phyloP scores from a whole-genome alignment of 2,329 filamentous ascomycete genomes.

The Cadophora malorum region DNA sequence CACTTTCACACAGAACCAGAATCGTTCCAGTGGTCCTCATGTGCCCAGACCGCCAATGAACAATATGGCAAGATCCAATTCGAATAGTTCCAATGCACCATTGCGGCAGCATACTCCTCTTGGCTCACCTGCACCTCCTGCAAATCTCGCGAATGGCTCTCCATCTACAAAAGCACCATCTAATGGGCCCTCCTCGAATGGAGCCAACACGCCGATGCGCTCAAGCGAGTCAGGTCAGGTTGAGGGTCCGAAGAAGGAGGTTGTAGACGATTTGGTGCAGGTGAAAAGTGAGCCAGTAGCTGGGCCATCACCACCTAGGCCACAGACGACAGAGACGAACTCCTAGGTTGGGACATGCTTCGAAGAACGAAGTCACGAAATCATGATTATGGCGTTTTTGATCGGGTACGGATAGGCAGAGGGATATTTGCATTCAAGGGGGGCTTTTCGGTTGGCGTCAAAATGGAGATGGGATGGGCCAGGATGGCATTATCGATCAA shows the following conservation, averaged over 20 bases:
- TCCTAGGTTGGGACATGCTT: not conserved
- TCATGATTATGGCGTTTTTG: constrained; percentile 15
- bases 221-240: constrained; percentile 28
- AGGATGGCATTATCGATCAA: constrained; percentile 1
- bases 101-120: constrained; percentile 32
- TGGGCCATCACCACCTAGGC: constrained; percentile 28
- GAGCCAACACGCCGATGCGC: constrained; percentile 30
- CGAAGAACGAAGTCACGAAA: constrained; percentile 16
- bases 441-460: constrained; percentile 6
- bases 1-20: constrained; percentile 39
- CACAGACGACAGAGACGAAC: not conserved
- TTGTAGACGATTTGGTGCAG: constrained; percentile 35
- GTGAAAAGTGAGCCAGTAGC: constrained; percentile 36
- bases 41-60: constrained; percentile 44
- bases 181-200: constrained; percentile 20
- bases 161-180: not conserved
- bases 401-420: not conserved
- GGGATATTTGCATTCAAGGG: constrained; percentile 7
- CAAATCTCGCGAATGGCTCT: constrained; percentile 28
- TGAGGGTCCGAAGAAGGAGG: constrained; percentile 29
- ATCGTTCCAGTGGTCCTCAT: constrained; percentile 31
- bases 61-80: constrained; percentile 17
- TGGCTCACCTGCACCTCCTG: constrained; percentile 37
- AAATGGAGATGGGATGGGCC: not conserved
- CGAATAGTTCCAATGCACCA: constrained; percentile 36